Evolutionary conservation across 345 rosid genomes (phyloP), one percentile per base, ranked within the genome.

Genomic region (Abelmoschus esculentus): DNA sequence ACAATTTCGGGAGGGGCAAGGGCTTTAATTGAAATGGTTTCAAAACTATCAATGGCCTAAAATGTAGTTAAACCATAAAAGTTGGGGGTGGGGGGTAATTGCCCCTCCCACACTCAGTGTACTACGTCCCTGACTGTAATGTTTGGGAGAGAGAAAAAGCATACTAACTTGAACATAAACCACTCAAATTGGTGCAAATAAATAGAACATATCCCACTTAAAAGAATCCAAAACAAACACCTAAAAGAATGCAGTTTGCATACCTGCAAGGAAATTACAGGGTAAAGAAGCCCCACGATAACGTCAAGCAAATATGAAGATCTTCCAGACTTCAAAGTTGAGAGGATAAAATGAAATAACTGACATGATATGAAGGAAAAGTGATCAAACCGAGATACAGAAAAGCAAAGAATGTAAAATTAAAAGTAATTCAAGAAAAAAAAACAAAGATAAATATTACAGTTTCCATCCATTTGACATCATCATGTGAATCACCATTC

Each of bases 401-500:
- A 68, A 61, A 76, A 58, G 36, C 22, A 61, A 63, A 47, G 38
- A 22, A 68, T 29, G 54, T 53, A 53, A 44, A 32, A 44, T 34
- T 10, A 38, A 46, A 66, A 73, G 52, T 42, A 66, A 34, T 2
- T 60, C 32, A 63, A 64, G 29, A 49, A 15, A 61, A 18, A n/a
- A 7, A 14, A 72, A 19, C 7, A 14, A 61, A 34, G 19, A 62
- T 18, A 62, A 7, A 66, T 74, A 73, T 70, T 91, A 95, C 99
- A 91, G 97, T 87, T 78, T 95, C 99, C 96, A 95, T 95, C 99
- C 99, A 95, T 81, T 89, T 91, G 74, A 88, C 86, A 73, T 95
- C 96, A 69, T 88, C 93, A 65, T 79, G 89, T 38, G 83, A 78
- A 80, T 83, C 89, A 1, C 90, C 86, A 75, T 84, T 81, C 65